Percentiles rank a stretch among this genome's conserved stretches.
These are phyloP conservation scores for Schwanniomyces sp. DNA, from an alignment of 805 yeast genomes.

Conservation along the genomic window DNA sequence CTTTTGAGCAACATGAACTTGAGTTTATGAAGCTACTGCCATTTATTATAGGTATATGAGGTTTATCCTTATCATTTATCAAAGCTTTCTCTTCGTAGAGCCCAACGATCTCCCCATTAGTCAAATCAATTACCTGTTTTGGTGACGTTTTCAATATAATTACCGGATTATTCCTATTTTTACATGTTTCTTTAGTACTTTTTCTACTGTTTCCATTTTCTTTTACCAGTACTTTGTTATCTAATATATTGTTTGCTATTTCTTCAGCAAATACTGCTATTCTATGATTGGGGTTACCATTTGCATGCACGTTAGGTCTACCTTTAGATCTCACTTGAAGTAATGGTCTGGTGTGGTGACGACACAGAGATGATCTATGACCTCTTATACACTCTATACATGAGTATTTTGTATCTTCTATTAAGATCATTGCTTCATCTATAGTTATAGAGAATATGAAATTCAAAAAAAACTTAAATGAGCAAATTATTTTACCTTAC, in stretches of 20 bases:
- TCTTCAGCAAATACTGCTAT: slow-evolving; percentile 59
- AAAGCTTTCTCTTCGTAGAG: slow-evolving; percentile 26
- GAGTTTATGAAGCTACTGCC: slow-evolving; percentile 35
- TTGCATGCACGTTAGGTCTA: slow-evolving; percentile 65
- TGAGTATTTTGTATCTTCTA: slow-evolving; percentile 77
- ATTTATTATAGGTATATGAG: slow-evolving; percentile 24
- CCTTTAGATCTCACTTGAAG: slow-evolving; percentile 91
- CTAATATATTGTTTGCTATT: slow-evolving; percentile 11
- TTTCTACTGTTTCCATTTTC: not conserved
- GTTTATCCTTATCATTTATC: slow-evolving; percentile 10
- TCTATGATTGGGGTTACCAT: slow-evolving; percentile 50
- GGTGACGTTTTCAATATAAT: slow-evolving; percentile 36
- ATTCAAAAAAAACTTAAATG: not conserved
- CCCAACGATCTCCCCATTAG: slow-evolving; percentile 38
- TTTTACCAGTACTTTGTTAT: not conserved
- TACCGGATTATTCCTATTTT: slow-evolving; percentile 18
- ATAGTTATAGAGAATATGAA: not conserved
- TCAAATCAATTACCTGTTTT: slow-evolving; percentile 40
- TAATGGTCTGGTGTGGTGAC: slow-evolving; percentile 75
- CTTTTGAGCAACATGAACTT: slow-evolving; percentile 31
- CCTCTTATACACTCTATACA: slow-evolving; percentile 90
- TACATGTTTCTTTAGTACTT: slow-evolving; percentile 3
- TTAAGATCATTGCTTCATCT: slow-evolving; percentile 58
- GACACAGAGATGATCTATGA: slow-evolving; percentile 85
- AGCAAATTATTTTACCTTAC: not conserved